Conservation (phyloP, 78 protist species). For the Dictyostelium brefeldianum region DNA sequence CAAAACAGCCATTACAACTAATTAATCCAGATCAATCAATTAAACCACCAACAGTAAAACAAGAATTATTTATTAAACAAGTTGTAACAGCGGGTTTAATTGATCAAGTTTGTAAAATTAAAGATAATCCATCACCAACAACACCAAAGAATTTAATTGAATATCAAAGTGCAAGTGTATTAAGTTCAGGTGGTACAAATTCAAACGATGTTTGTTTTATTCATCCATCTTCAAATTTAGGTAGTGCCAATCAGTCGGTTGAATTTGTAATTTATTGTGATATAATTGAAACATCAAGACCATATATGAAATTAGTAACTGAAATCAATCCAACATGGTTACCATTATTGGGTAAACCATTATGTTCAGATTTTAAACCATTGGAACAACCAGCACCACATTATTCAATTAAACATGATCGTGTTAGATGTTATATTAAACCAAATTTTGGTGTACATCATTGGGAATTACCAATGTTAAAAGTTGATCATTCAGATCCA, state of each 20-base stretch:
- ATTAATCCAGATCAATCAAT: slow-evolving; percentile 21
- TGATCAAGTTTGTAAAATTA: slow-evolving; percentile 70
- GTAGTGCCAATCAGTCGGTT: not conserved
- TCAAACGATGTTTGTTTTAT: not conserved
- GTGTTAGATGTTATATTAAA: slow-evolving; percentile 53
- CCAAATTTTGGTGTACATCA: slow-evolving; percentile 59
- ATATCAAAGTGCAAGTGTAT: not conserved
- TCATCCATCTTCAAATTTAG: slow-evolving; percentile 47
- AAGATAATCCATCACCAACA: not conserved
- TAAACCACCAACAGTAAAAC: slow-evolving; percentile 60
- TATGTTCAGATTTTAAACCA: slow-evolving; percentile 68
- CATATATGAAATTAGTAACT: slow-evolving; percentile 78
- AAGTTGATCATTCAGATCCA: slow-evolving; percentile 30
- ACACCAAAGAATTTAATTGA: not conserved
- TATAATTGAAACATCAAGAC: slow-evolving; percentile 43
- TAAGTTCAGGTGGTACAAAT: not conserved
- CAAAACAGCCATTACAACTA: not conserved
- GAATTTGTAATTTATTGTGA: slow-evolving; percentile 57
- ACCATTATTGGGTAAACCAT: slow-evolving; percentile 47
- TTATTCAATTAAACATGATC: slow-evolving; percentile 55
- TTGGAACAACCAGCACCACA: slow-evolving; percentile 70
- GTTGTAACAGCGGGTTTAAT: slow-evolving; percentile 78
- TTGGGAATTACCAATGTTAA: slow-evolving; percentile 69
- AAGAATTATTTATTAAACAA: slow-evolving; percentile 79
- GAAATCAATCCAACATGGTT: slow-evolving; percentile 83